Percentiles rank a stretch among this genome's conserved stretches.
Evolutionary conservation across 225 moss, liverwort and hornwort species (phyloP).

Genomic region (Ulota crispa): DNA sequence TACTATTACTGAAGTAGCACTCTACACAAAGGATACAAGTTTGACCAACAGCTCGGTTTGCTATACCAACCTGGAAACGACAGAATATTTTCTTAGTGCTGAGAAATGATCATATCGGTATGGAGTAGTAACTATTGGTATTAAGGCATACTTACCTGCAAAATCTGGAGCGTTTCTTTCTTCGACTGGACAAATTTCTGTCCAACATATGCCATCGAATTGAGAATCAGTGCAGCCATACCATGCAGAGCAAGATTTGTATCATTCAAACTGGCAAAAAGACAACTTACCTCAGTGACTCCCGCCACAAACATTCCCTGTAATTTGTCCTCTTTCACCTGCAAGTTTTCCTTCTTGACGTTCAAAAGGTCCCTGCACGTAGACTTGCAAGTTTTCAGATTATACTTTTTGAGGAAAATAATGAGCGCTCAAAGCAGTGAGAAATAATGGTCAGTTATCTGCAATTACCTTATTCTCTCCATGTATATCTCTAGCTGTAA

Average conservation of each 20-base stretch:
- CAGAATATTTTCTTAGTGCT: conserved; percentile 7
- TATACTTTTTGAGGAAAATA: not conserved
- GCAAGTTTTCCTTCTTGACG: conserved; percentile 55
- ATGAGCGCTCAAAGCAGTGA: not conserved
- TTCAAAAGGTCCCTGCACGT: conserved; percentile 56
- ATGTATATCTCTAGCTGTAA: conserved; percentile 67
- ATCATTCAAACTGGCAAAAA: not conserved
- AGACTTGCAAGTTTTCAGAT: not conserved
- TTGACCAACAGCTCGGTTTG: conserved; percentile 53
- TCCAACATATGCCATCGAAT: not conserved
- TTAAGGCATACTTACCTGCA: conserved; percentile 39
- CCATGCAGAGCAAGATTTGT: not conserved
- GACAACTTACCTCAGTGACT: conserved; percentile 45
- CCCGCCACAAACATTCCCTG: conserved; percentile 59
- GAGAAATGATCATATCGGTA: not conserved
- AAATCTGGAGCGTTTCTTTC: conserved; percentile 56
- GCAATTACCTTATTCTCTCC: conserved; percentile 57
- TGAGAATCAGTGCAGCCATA: conserved; percentile 5
- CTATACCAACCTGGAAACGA: conserved; percentile 45
- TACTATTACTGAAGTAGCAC: not conserved
- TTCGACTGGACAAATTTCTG: conserved; percentile 60
- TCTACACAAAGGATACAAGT: conserved; percentile 48
- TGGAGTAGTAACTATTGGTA: not conserved
- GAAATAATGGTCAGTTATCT: not conserved
- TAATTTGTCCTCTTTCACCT: conserved; percentile 58